Percentiles rank a stretch among this genome's conserved stretches.
Conservation (phyloP, 768 basidiomycete genomes). For the Trametes coccinea region DNA sequence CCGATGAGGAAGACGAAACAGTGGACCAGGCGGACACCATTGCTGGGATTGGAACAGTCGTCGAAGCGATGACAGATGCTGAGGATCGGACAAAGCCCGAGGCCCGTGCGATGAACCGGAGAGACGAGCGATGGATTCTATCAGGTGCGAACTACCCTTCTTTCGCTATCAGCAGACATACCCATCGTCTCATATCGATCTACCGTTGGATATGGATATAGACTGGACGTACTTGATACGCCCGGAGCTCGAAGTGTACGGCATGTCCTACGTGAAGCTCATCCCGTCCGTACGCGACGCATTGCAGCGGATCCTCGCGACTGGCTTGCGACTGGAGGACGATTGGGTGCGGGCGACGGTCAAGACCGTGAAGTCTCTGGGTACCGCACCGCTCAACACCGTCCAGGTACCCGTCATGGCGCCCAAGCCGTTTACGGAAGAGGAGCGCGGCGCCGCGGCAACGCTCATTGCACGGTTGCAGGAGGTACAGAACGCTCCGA, state of each 20-base stretch:
- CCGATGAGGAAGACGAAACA: not conserved
- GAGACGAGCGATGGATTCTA: constrained; percentile 16
- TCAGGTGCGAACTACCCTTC: constrained; percentile 17
- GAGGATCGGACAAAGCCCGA: too few relatives aligned
- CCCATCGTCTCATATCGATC: not conserved
- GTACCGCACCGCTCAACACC: not conserved
- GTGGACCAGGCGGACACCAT: too few relatives aligned
- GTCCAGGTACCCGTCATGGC: not conserved
- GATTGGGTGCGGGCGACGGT: constrained; percentile 4
- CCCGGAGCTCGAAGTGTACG: constrained; percentile 41
- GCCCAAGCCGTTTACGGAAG: not conserved
- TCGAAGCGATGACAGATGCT: too few relatives aligned
- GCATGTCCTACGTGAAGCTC: constrained; percentile 45
- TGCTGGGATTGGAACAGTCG: too few relatives aligned
- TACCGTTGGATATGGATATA: constrained; percentile 16
- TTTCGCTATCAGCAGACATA: not conserved
- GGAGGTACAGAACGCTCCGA: not conserved
- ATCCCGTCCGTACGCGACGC: constrained; percentile 38
- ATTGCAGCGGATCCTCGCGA: constrained; percentile 24
- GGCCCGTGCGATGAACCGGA: too few relatives aligned
- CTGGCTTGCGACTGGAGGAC: constrained; percentile 11
- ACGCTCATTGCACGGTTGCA: not conserved
- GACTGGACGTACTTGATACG: constrained; percentile 54
- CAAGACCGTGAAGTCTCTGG: not conserved
- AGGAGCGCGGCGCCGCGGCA: not conserved